Evolutionary conservation across 306 rosid species (phyloP), one percentile per base, ranked within the genome.

Genomic region (Arachis stenosperma): DNA sequence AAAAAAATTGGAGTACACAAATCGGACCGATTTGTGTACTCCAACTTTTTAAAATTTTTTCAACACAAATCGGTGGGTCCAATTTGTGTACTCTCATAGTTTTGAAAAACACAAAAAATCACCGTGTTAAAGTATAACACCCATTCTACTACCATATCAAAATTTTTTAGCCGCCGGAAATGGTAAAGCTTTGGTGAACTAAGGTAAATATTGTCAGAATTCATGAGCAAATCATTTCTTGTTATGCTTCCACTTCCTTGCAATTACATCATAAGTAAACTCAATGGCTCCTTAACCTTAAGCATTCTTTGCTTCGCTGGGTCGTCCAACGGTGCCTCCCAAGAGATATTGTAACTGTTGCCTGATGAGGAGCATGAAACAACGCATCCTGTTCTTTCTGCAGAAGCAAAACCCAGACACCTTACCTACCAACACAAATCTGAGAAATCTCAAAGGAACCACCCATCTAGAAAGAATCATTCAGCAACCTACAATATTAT

Each of bases 401-500:
- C 47, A 39, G 50, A 43, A 65, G 66, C 40, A 81, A 59, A 73
- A 51, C 61, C 12, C 5, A 33, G 17, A 54, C 53, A 44, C 69
- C 71, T 54, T 61, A 14, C 22, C 56, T 27, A 66, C 54, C n/a
- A 8, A 10, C 43, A 27, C 43, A 71, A 43, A 37, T 11, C 61
- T 46, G 8, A 53, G 75, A 50, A 67, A 36, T 61, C 37, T 60
- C 44, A 61, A 60, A 68, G 47, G 67, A 73, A 48, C 39, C 69
- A 8, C 50, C 50, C 61, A 39, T 40, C 48, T 48, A 71, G 44
- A 78, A 71, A 65, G 58, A 72, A 79, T 27, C 14, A 66, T 14
- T 58, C 33, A 71, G 46, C 58, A 27, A 56, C 46, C 64, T 40
- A 39, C 50, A 50, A 77, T 66, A 36, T 80, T 73, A 84, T 68